Percentiles rank a stretch among this genome's conserved stretches.
Conservation (phyloP, 257 asterid genomes). For the Anisodus acutangulus region DNA sequence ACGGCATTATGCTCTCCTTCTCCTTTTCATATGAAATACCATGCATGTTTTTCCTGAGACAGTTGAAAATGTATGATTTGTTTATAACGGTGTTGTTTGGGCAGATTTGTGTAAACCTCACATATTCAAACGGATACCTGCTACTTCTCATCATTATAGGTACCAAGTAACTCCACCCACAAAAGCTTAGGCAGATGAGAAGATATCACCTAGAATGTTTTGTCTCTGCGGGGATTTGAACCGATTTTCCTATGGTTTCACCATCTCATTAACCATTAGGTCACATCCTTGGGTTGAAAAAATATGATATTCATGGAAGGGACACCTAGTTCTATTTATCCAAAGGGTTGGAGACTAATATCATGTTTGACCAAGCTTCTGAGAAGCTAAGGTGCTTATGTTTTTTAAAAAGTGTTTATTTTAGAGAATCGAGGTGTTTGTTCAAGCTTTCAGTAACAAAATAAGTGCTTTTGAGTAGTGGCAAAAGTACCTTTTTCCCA, state of each 20-base stretch:
- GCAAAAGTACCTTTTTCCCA: neutral
- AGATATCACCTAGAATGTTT: neutral
- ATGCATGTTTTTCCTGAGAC: constrained; percentile 13
- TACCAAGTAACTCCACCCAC: neutral
- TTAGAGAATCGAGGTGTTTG: neutral
- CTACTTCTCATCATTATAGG: neutral
- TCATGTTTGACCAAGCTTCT: neutral
- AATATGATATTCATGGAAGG: neutral
- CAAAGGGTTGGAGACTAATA: neutral
- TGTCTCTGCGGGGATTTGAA: neutral
- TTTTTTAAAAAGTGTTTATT: neutral
- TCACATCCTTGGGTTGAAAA: neutral
- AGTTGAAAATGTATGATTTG: constrained; percentile 19
- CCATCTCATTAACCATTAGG: neutral
- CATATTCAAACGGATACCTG: neutral
- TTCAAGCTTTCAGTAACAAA: neutral
- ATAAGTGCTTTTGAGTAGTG: neutral
- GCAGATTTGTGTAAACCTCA: neutral
- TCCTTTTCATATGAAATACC: neutral
- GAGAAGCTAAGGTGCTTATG: neutral
- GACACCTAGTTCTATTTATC: neutral
- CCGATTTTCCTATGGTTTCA: neutral
- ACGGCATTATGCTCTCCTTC: neutral
- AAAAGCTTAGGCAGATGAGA: neutral
- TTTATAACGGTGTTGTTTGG: neutral